A percentile compares a stretch with the other conserved stretches of the same genome.
Conservation (phyloP, 306 rosid genomes). For the Cicer cuneatum region DNA sequence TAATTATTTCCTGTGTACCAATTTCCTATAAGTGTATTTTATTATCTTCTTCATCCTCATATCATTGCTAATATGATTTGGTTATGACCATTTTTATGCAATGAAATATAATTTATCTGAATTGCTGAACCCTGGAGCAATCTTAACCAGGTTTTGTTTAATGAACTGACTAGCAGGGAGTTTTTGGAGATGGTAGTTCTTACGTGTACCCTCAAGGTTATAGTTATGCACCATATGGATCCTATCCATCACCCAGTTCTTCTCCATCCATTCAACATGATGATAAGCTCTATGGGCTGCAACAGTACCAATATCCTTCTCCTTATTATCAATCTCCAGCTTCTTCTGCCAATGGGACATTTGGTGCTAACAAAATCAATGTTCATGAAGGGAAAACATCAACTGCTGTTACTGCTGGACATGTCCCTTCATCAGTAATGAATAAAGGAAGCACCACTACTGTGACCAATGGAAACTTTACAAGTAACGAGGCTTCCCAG, state of each 20-base stretch:
- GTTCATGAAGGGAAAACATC: slow-evolving; percentile 45
- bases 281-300: slow-evolving; percentile 50
- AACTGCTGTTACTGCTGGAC: slow-evolving; percentile 38
- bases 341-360: slow-evolving; percentile 39
- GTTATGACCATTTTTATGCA: background rate
- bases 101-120: background rate
- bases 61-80: slow-evolving; percentile 3
- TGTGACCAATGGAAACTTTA: slow-evolving; percentile 18
- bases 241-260: slow-evolving; percentile 46
- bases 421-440: slow-evolving; percentile 34
- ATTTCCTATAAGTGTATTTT: background rate
- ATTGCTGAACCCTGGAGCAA: background rate
- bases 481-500: slow-evolving; percentile 47
- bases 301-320: slow-evolving; percentile 57
- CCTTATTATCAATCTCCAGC: slow-evolving; percentile 50
- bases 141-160: slow-evolving; percentile 1
- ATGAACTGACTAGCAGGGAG: slow-evolving; percentile 11
- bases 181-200: slow-evolving; percentile 23
- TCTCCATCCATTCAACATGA: slow-evolving; percentile 52
- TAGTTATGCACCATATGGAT: slow-evolving; percentile 53
- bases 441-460: slow-evolving; percentile 38
- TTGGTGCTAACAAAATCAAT: slow-evolving; percentile 43
- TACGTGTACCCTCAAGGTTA: slow-evolving; percentile 52
- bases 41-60: background rate
- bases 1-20: background rate